phyloP scores from a whole-genome alignment of 148 eudicot species.

The Polygonum maritimum region DNA sequence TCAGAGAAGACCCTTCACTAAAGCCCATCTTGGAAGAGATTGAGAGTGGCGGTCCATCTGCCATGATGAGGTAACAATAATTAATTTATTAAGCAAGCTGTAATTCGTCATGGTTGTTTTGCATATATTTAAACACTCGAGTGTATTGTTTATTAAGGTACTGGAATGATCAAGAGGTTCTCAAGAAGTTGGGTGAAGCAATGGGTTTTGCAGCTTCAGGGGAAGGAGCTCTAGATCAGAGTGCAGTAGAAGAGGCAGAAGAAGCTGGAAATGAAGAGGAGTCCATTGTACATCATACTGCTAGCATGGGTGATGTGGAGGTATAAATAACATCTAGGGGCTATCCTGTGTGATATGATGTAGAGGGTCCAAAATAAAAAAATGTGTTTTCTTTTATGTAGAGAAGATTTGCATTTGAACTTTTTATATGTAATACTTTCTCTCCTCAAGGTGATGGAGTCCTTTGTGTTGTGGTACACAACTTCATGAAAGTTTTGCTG shows the following conservation, averaged over 20 bases:
- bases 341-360: neutral
- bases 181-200: conserved; percentile 88
- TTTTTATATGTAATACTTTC: too few species aligned
- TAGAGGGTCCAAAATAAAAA: neutral
- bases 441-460: neutral
- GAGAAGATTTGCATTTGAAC: neutral
- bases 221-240: conserved; percentile 44
- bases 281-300: conserved; percentile 87
- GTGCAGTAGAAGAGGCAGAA: conserved; percentile 59
- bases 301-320: conserved; percentile 84
- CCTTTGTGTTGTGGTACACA: neutral
- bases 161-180: conserved; percentile 89
- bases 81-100: neutral
- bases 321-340: conserved; percentile 20
- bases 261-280: conserved; percentile 77
- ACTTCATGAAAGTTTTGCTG: neutral
- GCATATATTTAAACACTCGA: neutral
- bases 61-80: conserved; percentile 76
- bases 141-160: conserved; percentile 34
- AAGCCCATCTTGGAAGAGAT: conserved; percentile 89
- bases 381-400: neutral
- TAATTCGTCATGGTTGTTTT: neutral
- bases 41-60: conserved; percentile 89
- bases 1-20: conserved; percentile 82
- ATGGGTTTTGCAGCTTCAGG: conserved; percentile 79